phyloP scores from a whole-genome alignment of 495 filamentous ascomycete genomes.

The Tuber umbilicatum region DNA sequence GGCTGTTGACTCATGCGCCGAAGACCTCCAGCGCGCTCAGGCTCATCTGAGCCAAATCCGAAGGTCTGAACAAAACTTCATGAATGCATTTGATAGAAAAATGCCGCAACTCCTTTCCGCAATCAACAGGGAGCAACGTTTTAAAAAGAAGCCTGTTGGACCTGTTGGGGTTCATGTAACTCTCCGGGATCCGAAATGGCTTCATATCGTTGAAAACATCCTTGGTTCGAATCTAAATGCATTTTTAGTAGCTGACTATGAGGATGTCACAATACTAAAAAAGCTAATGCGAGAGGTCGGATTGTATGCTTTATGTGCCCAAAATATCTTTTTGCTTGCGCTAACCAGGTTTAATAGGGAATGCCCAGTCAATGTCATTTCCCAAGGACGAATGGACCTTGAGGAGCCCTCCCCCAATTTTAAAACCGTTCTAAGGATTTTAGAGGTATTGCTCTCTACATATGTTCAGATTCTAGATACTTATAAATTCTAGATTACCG shows the following conservation, averaged over 20 bases:
- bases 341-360: slow-evolving; percentile 43
- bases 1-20: slow-evolving; percentile 46
- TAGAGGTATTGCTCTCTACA: slow-evolving; percentile 50
- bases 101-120: slow-evolving; percentile 58
- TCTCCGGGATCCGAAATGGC: slow-evolving; percentile 74
- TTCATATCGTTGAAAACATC: slow-evolving; percentile 67
- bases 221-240: slow-evolving; percentile 59
- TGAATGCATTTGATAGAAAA: slow-evolving; percentile 55
- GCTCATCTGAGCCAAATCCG: slow-evolving; percentile 47
- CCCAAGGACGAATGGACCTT: slow-evolving; percentile 53
- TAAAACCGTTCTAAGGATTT: slow-evolving; percentile 68
- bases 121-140: slow-evolving; percentile 62
- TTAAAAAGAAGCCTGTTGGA: slow-evolving; percentile 67
- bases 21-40: slow-evolving; percentile 33
- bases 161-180: slow-evolving; percentile 72
- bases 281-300: slow-evolving; percentile 14
- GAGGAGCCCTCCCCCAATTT: slow-evolving; percentile 67
- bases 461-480: slow-evolving; percentile 12
- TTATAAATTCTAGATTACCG: slow-evolving; percentile 56
- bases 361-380: slow-evolving; percentile 62
- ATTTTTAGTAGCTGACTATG: slow-evolving; percentile 77
- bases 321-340: neutral
- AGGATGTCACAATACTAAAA: slow-evolving; percentile 51
- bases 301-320: slow-evolving; percentile 16
- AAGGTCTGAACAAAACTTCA: slow-evolving; percentile 49